Conservation (phyloP, 202 grass and related monocot species). For the Brachypodium distachyon region DNA sequence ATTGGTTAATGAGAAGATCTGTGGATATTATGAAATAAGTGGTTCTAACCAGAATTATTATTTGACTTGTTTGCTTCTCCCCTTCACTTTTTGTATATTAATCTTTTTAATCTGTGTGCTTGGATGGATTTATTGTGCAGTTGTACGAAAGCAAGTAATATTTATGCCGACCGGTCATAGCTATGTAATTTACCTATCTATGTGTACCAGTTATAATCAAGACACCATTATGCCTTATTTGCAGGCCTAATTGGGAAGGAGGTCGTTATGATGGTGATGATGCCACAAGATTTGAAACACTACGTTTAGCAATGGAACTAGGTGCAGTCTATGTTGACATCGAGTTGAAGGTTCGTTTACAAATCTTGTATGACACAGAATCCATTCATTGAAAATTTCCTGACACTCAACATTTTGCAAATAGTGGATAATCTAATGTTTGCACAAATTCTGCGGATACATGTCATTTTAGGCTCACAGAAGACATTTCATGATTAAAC, state of each 20-base stretch:
- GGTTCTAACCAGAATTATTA: not conserved
- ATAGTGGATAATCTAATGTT: not conserved
- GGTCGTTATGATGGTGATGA: conserved; percentile 90
- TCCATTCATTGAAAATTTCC: not conserved
- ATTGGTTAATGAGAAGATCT: not conserved
- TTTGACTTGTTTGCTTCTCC: not conserved
- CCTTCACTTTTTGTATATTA: not conserved
- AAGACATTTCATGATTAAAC: not conserved
- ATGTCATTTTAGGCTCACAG: not conserved
- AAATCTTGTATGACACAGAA: not conserved
- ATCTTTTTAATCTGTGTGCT: conserved; percentile 2
- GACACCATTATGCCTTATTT: not conserved
- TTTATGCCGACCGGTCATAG: not conserved
- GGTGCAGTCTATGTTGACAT: conserved; percentile 96
- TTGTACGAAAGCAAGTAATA: not conserved
- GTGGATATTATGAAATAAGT: not conserved
- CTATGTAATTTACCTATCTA: not conserved
- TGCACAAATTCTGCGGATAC: not conserved
- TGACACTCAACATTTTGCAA: not conserved
- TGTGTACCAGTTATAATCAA: not conserved
- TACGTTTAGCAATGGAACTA: conserved; percentile 82
- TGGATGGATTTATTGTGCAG: not conserved
- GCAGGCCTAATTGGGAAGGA: conserved; percentile 95
- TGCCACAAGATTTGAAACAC: conserved; percentile 47
- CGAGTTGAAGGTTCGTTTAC: conserved; percentile 85